Evolutionary conservation across 1,139 yeast genomes (phyloP).

Genomic region (Nakaseomyces bracarensis): DNA sequence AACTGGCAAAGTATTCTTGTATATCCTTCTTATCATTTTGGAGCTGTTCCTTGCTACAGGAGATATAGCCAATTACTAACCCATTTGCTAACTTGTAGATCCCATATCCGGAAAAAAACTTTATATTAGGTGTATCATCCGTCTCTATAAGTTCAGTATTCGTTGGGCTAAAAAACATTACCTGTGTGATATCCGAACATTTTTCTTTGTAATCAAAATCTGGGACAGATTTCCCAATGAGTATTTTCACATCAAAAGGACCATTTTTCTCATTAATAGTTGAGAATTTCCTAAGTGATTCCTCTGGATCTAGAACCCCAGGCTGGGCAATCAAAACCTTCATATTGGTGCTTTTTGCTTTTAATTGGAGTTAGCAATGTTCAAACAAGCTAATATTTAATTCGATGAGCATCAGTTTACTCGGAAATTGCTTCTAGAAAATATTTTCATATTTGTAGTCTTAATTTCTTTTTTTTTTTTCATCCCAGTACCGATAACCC

Average conservation of each 20-base stretch:
- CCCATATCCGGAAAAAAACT: conserved; percentile 33
- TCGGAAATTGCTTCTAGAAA: too few species aligned
- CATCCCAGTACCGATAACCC: too few species aligned
- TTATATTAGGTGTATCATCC: conserved; percentile 15
- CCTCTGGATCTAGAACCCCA: conserved; percentile 34
- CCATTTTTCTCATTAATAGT: conserved; percentile 49
- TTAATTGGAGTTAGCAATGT: too few species aligned
- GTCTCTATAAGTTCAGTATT: background rate
- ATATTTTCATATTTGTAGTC: too few species aligned
- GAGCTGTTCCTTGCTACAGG: conserved; percentile 29
- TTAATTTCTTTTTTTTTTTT: too few species aligned
- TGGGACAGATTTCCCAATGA: conserved; percentile 40
- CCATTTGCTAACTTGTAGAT: conserved; percentile 39
- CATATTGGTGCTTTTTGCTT: too few species aligned
- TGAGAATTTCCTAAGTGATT: conserved; percentile 43
- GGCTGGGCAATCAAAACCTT: conserved; percentile 44
- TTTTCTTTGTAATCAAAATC: background rate
- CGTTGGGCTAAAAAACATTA: background rate
- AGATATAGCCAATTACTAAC: conserved; percentile 40
- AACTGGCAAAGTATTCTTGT: conserved; percentile 15
- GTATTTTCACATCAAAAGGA: conserved; percentile 50
- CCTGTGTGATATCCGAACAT: background rate
- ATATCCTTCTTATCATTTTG: conserved; percentile 20
- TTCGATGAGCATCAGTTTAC: too few species aligned
- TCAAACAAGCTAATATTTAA: too few species aligned